Conservation (phyloP, 2,329 filamentous ascomycete genomes). For the Colletotrichum tofieldiae region DNA sequence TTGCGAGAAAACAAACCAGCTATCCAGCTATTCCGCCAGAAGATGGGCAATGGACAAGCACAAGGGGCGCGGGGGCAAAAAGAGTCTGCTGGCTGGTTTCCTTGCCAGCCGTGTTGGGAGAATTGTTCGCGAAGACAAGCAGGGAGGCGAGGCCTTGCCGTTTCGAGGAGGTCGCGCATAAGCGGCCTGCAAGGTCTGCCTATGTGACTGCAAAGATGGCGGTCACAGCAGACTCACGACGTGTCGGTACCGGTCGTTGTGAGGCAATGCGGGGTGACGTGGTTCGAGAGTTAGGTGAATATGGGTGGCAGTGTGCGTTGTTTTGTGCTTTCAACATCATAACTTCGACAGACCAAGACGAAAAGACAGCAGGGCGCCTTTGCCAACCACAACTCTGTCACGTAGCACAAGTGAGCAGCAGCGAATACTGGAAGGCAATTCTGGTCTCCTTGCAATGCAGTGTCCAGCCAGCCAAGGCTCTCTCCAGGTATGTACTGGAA, state of each 20-base stretch:
- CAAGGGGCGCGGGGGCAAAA: background rate
- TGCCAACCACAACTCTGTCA: background rate
- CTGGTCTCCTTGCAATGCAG: background rate
- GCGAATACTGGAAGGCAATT: background rate
- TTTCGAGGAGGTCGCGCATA: constrained; percentile 33
- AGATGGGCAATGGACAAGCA: background rate
- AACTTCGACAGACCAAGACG: background rate
- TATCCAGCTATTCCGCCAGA: background rate
- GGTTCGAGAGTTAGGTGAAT: constrained; percentile 8
- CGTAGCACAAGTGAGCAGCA: background rate
- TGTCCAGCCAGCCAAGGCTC: background rate
- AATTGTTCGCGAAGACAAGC: constrained; percentile 5
- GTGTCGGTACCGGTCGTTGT: background rate
- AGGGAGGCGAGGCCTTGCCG: constrained; percentile 19
- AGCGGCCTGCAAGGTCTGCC: constrained; percentile 29
- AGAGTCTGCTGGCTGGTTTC: background rate
- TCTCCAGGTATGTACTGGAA: background rate
- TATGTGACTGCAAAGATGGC: constrained; percentile 14
- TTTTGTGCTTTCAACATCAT: background rate
- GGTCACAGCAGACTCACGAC: constrained; percentile 10
- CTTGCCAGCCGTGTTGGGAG: background rate
- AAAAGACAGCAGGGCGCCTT: background rate
- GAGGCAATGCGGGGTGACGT: constrained; percentile 12
- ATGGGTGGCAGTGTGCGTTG: background rate
- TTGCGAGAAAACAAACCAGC: background rate